Percentiles rank a stretch among this genome's conserved stretches.
Conservation (phyloP, 257 asterid species). For the Coffea eugenioides region DNA sequence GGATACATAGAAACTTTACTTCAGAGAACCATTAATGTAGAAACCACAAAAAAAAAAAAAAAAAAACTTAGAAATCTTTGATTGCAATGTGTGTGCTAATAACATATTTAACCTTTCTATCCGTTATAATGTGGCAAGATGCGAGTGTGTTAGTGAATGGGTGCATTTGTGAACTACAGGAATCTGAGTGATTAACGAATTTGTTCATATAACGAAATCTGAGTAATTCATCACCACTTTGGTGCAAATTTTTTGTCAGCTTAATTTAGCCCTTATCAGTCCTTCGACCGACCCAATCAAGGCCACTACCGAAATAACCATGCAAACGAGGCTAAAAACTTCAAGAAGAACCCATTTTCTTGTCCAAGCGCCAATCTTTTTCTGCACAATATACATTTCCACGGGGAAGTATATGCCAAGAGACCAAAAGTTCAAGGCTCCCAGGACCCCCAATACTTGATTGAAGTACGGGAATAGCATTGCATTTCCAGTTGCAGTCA, state of each 20-base stretch:
- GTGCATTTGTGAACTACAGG: too few relatives aligned
- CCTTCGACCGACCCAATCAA: constrained; percentile 63
- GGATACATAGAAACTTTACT: too few relatives aligned
- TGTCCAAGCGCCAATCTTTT: constrained; percentile 51
- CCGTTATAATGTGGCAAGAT: too few relatives aligned
- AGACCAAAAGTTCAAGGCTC: constrained; percentile 76
- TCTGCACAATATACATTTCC: constrained; percentile 40
- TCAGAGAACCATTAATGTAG: too few relatives aligned
- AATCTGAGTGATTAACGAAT: too few relatives aligned
- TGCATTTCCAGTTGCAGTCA: constrained; percentile 50
- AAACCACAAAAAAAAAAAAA: too few relatives aligned
- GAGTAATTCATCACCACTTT: neutral
- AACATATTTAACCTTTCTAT: too few relatives aligned
- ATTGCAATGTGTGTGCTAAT: too few relatives aligned
- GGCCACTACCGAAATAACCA: constrained; percentile 46
- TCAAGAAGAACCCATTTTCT: constrained; percentile 51
- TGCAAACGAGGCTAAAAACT: constrained; percentile 45
- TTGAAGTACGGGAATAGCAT: constrained; percentile 65
- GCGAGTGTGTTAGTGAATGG: too few relatives aligned
- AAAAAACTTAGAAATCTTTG: too few relatives aligned
- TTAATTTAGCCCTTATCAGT: constrained; percentile 40
- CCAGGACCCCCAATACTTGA: constrained; percentile 61
- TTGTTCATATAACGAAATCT: too few relatives aligned
- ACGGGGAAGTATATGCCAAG: constrained; percentile 65
- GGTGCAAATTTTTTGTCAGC: constrained; percentile 18